phyloP scores from a whole-genome alignment of 2,329 filamentous ascomycete species.

The Fusarium sp. region DNA sequence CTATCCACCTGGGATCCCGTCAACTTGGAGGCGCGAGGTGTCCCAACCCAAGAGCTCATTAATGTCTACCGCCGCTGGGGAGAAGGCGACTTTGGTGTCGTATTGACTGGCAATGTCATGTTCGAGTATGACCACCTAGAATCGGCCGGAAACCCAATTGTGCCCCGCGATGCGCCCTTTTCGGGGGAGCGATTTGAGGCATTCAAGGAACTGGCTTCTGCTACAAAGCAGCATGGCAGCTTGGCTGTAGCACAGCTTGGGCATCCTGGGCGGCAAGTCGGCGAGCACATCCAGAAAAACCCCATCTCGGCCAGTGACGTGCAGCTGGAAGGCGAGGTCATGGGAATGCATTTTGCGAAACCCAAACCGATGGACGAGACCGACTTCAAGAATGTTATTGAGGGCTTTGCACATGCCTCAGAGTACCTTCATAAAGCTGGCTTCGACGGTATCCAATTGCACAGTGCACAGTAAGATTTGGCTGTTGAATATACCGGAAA shows the following conservation, averaged over 20 bases:
- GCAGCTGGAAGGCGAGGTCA: conserved; percentile 47
- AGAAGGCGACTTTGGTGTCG: conserved; percentile 68
- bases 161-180: conserved; percentile 66
- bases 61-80: conserved; percentile 75
- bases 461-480: conserved; percentile 63
- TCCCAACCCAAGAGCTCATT: conserved; percentile 59
- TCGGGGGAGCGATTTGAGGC: conserved; percentile 73
- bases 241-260: conserved; percentile 74
- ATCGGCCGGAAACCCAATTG: conserved; percentile 70
- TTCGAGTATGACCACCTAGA: conserved; percentile 74
- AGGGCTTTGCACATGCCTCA: conserved; percentile 73
- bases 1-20: conserved; percentile 73
- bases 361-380: conserved; percentile 67
- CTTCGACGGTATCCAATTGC: conserved; percentile 67
- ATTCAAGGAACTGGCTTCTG: conserved; percentile 70
- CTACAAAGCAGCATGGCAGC: conserved; percentile 70
- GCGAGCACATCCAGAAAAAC: conserved; percentile 47
- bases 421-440: conserved; percentile 75
- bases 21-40: conserved; percentile 64
- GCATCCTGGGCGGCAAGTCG: conserved; percentile 61
- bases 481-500: too few species aligned
- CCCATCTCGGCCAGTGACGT: conserved; percentile 61
- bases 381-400: conserved; percentile 72
- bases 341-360: conserved; percentile 58
- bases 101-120: conserved; percentile 77